Base-by-base conservation (phyloP, 2,329 filamentous ascomycete species). In the Macrophomina phaseolina region DNA sequence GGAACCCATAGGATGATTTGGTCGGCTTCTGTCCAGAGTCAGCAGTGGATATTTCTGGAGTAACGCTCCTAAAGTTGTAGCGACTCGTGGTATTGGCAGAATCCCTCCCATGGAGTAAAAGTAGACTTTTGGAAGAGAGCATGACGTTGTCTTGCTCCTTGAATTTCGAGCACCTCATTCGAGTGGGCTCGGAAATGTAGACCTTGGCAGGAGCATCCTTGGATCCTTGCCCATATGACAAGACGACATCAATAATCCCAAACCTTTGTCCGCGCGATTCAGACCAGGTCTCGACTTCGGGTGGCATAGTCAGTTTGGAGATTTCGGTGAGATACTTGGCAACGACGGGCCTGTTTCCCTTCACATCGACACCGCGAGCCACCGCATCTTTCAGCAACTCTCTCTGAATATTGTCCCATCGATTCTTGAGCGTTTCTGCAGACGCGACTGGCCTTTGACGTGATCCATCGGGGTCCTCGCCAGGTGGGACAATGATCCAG, bases 291-390 rank as follows among this genome's bases (percentile, higher is more conserved):
- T 68, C 34, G 4, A 81, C 63, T 2, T 70, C 68, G 1, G 74
- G 68, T 4, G 81, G 82, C 69, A 83, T 77, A 3, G 69, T 51
- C 67, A 82, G 71, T 3, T 66, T 68, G 2, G 80, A 74, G 12
- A 84, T 70, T 18, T 75, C 75, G 4, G 67, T 49, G n/a, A 84
- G 68, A 64, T 80, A 81, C 1, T 76, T 70, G 2, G 75, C 80
- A 64, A 76, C 76, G 1, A 78, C 76, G 11, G 79, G 71, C 4
- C 70, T 66, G 12, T 76, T 68, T 3, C 77, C 79, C 14, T 68
- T 63, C 40, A 68, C 68, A 64, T 82, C 69, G 5, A 69, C 64
- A 4, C 81, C 80, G 45, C 78, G 73, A 28, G 68, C 65, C 4
- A 73, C 67, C 9, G 75, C 78, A 68, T 82, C 81, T 1, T 70